These are phyloP conservation scores for Avena insularis DNA, from an alignment of 176 grass and related monocot species.

Conservation along the genomic window DNA sequence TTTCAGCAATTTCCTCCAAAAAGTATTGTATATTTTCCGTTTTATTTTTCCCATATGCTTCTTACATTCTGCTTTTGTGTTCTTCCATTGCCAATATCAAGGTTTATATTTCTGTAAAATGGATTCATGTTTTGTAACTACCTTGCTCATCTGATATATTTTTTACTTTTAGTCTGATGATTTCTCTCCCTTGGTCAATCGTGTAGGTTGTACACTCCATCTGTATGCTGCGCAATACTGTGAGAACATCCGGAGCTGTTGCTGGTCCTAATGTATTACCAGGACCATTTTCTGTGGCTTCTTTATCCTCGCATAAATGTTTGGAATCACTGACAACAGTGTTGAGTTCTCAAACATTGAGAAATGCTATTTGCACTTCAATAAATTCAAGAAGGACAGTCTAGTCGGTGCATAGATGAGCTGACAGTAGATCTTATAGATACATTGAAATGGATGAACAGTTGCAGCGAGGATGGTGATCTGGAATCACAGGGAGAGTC, in stretches of 20 bases:
- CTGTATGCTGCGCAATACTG: slow-evolving; percentile 72
- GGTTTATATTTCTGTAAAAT: background rate
- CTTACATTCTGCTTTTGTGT: slow-evolving; percentile 12
- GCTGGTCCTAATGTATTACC: slow-evolving; percentile 46
- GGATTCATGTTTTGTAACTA: slow-evolving; percentile 1
- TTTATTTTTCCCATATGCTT: background rate
- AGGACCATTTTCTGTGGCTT: slow-evolving; percentile 59
- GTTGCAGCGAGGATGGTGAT: slow-evolving; percentile 41
- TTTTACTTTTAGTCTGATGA: slow-evolving; percentile 37
- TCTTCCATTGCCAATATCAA: slow-evolving; percentile 23
- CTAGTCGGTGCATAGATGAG: slow-evolving; percentile 77
- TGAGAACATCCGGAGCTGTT: slow-evolving; percentile 65
- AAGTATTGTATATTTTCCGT: background rate
- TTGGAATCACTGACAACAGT: slow-evolving; percentile 68
- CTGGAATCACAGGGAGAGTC: slow-evolving; percentile 29
- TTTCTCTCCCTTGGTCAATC: slow-evolving; percentile 37
- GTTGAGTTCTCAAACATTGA: slow-evolving; percentile 60
- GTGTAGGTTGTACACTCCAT: slow-evolving; percentile 74
- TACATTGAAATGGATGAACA: slow-evolving; percentile 77
- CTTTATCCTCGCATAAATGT: slow-evolving; percentile 64
- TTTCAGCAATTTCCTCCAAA: slow-evolving; percentile 19
- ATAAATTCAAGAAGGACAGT: slow-evolving; percentile 78
- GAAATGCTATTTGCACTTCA: slow-evolving; percentile 61
- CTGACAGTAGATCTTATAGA: slow-evolving; percentile 68
- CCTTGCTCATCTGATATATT: slow-evolving; percentile 4